Evolutionary conservation across 108 stramenopile species (phyloP), one percentile per base, ranked within the genome.

Genomic region (Asterionellopsis glacialis): DNA sequence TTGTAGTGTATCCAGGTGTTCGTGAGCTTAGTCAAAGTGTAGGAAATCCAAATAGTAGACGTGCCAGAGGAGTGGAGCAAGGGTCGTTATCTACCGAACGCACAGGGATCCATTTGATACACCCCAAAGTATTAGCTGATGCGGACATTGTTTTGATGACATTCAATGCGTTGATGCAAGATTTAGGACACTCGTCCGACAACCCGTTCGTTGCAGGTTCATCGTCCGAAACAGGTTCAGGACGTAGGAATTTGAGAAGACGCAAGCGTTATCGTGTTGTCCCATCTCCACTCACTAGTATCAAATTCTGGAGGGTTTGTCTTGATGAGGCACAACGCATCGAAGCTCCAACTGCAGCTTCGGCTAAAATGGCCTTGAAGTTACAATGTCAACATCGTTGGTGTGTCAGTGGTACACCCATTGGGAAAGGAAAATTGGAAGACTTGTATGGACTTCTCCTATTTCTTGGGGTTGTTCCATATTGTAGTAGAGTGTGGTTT

Each of bases 281-380:
- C 23, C 85, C 88, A 5, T 84, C 83, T 10, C 88, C 88, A n/a
- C 59, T 89, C 12, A 56, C 55, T 12, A 65, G 68, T 51, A 82
- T 86, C 41, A 43, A 65, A 11, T 90, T 65, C 58, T 82, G 81
- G 78, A 66, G 88, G 40, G 55, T 88, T 11, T 71, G 68, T 27
- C 69, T 87, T 11, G 87, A 90, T 55, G 88, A 90, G 65, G 88
- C 88, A 22, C 88, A 90, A 61, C 56, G 76, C 11, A 75, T 90
- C 1, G 80, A 85, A 61, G 51, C 66, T 33, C 74, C 83, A 26
- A 85, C 84, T 24, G 78, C 88, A 19, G 64, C 68, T 26, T 80
- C 82, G 7, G 88, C 88, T 22, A 56, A 55, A 50, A 89, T 89
- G 88, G 87, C 88, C n/a, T 38, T 78, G 51, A 79, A 81, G 41